Conservation (phyloP, 768 basidiomycete species). For the Royoungia palumana region DNA sequence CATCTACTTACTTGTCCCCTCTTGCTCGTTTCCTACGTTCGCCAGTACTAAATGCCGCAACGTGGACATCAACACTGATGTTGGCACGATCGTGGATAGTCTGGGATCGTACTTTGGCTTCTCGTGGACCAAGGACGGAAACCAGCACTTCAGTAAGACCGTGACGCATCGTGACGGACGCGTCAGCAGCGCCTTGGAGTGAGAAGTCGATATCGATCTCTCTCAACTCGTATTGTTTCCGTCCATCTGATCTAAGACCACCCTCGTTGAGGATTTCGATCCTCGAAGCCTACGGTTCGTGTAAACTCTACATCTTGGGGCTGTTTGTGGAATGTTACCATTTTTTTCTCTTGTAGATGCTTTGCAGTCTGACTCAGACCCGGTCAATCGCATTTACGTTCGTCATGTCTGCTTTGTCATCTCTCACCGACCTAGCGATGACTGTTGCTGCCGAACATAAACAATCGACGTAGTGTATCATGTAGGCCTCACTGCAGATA, state of each 20-base stretch:
- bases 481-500: no score
- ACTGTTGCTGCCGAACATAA: no score
- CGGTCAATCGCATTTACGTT: no score
- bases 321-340: no score
- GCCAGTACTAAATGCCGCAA: conserved; percentile 84
- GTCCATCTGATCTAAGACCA: conserved; percentile 87
- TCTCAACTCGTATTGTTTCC: conserved; percentile 89
- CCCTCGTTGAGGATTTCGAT: conserved; percentile 82
- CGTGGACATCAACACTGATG: conserved; percentile 84
- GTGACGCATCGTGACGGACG: conserved; percentile 78
- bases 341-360: no score
- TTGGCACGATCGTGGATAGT: conserved; percentile 84
- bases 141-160: conserved; percentile 88
- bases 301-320: no score
- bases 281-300: conserved; percentile 39
- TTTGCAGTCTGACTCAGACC: no score
- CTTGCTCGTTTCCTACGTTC: conserved; percentile 72
- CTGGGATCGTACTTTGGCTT: conserved; percentile 76
- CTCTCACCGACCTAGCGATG: no score
- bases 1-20: conserved; percentile 79
- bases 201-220: conserved; percentile 76
- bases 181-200: conserved; percentile 75
- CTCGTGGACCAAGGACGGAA: conserved; percentile 89
- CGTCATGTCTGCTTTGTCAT: no score
- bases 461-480: no score